Conservation (phyloP, 1,284 basidiomycete species). For the Malassezia japonica region DNA sequence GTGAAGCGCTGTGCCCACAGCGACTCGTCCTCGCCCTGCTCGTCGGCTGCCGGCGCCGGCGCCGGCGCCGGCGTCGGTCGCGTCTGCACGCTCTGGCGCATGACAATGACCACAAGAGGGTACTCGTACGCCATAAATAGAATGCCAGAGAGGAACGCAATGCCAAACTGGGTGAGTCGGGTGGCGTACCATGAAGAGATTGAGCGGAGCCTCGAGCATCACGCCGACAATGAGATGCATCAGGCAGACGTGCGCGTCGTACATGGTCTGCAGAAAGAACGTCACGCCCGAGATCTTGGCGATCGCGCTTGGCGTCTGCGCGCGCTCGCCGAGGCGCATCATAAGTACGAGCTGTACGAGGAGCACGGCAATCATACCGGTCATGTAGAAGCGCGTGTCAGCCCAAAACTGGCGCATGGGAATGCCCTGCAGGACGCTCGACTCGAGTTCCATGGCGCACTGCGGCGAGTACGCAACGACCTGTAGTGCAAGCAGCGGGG, state of each 20-base stretch:
- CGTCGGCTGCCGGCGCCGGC: background rate
- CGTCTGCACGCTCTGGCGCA: background rate
- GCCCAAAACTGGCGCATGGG: constrained; percentile 6
- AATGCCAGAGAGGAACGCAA: constrained; percentile 6
- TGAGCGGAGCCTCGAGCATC: background rate
- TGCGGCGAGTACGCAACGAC: background rate
- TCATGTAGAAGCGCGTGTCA: constrained; percentile 9
- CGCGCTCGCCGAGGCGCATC: constrained; percentile 3
- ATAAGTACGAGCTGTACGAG: constrained; percentile 10
- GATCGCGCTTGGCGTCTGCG: constrained; percentile 7
- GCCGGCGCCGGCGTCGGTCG: background rate
- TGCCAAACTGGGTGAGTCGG: background rate
- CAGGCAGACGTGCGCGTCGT: constrained; percentile 10
- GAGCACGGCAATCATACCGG: constrained; percentile 8
- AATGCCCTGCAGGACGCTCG: background rate
- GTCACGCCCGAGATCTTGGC: constrained; percentile 2
- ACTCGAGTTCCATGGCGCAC: constrained; percentile 3
- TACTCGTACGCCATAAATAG: constrained; percentile 15
- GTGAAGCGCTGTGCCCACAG: background rate
- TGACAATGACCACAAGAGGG: background rate
- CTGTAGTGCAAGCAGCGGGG: background rate
- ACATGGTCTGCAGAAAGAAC: constrained; percentile 9
- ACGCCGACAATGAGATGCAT: constrained; percentile 6
- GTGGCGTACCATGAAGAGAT: background rate
- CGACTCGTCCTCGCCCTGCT: background rate